Conservation (phyloP, 306 rosid genomes). For the Glycyrrhiza uralensis region DNA sequence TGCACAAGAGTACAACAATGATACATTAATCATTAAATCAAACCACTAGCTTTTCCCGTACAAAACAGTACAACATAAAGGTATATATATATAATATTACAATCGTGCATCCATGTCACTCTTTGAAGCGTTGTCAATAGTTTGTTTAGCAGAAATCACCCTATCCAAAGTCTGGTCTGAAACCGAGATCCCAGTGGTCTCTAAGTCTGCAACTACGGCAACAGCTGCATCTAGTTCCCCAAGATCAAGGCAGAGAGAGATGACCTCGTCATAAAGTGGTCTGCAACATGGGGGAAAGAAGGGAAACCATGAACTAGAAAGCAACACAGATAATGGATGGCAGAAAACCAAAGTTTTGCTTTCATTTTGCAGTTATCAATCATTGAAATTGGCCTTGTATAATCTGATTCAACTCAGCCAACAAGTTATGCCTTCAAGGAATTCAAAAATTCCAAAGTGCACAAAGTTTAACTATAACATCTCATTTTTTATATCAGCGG, state of each 20-base stretch:
- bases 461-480: background rate
- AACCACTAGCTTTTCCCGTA: background rate
- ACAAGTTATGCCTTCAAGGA: background rate
- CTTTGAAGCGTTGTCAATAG: conserved; percentile 22
- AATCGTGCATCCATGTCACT: conserved; percentile 4
- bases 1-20: conserved; percentile 3
- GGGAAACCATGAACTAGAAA: conserved; percentile 12
- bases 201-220: conserved; percentile 90
- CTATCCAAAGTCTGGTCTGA: conserved; percentile 80
- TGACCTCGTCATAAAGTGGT: conserved; percentile 76
- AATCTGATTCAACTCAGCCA: conserved; percentile 7
- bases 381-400: background rate
- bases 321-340: background rate
- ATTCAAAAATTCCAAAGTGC: background rate
- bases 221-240: conserved; percentile 96
- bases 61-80: conserved; percentile 5
- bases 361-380: background rate
- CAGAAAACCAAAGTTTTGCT: conserved; percentile 5
- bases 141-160: conserved; percentile 69
- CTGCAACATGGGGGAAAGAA: conserved; percentile 42
- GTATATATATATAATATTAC: conserved; percentile 10
- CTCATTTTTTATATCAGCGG: background rate
- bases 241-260: conserved; percentile 69
- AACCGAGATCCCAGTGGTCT: conserved; percentile 71
- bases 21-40: background rate